Base-by-base conservation (phyloP, 177 flowering plant genomes). In the Vitis hybrid region DNA sequence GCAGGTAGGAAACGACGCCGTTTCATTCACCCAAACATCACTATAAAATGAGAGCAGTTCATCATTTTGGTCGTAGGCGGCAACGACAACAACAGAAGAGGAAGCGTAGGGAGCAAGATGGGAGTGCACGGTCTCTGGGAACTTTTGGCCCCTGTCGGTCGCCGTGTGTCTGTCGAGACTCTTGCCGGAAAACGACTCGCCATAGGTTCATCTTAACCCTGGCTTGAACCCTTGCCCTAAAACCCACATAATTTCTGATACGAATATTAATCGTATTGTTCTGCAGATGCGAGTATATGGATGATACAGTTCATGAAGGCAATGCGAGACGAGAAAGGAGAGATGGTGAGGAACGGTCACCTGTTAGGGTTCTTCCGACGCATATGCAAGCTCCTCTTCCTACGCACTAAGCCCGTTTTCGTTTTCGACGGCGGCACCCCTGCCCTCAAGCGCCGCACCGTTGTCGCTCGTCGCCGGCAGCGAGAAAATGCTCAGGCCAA, bases 91-190 rank as follows among this genome's bases (percentile, higher is more conserved):
- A 12, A 67, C 57, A 2, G 46, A 11, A 56, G 3, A 61, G 59
- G 35, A 63, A 19, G 54, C 48, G 13, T 4, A 66, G 14, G n/a
- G 46, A 55, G n/a, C 6, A 32, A 75, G 67, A 94, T 94, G 98
- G 97, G 98, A 49, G 99, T 95, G 13, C 98, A 95, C 64, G 91
- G 88, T 50, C 88, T 95, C 2, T 95, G 99, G 99, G 98, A 93
- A 14, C 94, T 95, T 27, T 85, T 93, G 10, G 85, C 99, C 27
- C 99, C 98, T 60, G 98, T 91, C 74, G 98, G 98, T 63, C 95
- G 97, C 67, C 98, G 98, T 24, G 97, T 94, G 52, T 92, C 97
- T 63, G 97, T 94, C 74, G 97, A 94, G 76, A 94, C 94, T 72
- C 91, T 94, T 18, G 81, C 97, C 75, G 98, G 98, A 2, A 91